These are phyloP conservation scores for Yamadazyma kanchanaburiensis DNA, from an alignment of 1,139 yeast species.

Conservation along the genomic window DNA sequence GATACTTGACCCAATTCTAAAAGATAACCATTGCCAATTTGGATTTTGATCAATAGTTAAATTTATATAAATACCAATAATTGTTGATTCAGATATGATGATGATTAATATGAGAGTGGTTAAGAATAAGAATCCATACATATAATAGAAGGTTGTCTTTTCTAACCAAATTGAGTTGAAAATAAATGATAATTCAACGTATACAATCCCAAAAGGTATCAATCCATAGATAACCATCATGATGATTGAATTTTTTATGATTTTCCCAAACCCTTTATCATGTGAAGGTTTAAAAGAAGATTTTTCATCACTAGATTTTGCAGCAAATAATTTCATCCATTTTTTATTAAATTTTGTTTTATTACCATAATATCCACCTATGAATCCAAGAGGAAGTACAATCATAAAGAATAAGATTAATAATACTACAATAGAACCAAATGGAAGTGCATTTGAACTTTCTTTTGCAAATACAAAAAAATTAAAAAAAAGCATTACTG, in stretches of 20 bases:
- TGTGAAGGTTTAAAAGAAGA: neutral
- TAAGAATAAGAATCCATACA: constrained; percentile 72
- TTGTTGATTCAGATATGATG: constrained; percentile 70
- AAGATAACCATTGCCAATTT: constrained; percentile 84
- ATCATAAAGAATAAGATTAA: constrained; percentile 56
- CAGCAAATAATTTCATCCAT: constrained; percentile 10
- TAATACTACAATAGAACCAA: constrained; percentile 63
- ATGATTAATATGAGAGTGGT: constrained; percentile 59
- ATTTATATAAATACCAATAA: constrained; percentile 65
- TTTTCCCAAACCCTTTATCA: constrained; percentile 1
- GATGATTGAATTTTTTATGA: constrained; percentile 18
- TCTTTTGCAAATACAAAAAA: constrained; percentile 73
- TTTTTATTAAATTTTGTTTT: constrained; percentile 21
- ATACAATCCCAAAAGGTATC: constrained; percentile 77
- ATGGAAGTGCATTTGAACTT: constrained; percentile 75
- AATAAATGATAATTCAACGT: constrained; percentile 72
- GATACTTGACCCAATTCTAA: constrained; percentile 67
- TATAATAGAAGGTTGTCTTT: constrained; percentile 72
- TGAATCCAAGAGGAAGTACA: constrained; percentile 69
- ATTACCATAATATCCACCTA: constrained; percentile 68
- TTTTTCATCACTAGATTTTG: constrained; percentile 4
- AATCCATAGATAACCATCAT: constrained; percentile 50
- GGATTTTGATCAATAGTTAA: constrained; percentile 58
- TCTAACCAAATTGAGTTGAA: constrained; percentile 80
- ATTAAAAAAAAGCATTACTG: constrained; percentile 56